Evolutionary conservation across 345 rosid species (phyloP).

Genomic region (Aquilaria sinensis): DNA sequence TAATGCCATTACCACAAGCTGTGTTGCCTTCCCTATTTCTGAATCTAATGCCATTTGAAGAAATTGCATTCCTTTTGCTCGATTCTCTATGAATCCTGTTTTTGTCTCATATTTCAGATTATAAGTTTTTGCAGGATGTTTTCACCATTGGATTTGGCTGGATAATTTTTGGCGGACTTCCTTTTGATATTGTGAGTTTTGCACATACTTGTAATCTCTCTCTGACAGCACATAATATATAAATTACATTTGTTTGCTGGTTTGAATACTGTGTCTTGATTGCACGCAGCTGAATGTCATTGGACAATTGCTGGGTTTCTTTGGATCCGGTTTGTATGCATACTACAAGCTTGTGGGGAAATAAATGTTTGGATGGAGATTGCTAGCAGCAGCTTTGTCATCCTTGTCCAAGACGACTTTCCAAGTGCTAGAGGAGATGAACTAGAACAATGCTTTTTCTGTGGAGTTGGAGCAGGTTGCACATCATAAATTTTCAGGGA

Average conservation of each 20-base stretch:
- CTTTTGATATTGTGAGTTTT: constrained; percentile 75
- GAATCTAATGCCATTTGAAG: too few species aligned
- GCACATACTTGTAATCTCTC: neutral
- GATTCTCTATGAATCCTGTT: neutral
- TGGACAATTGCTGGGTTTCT: constrained; percentile 85
- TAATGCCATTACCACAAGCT: too few species aligned
- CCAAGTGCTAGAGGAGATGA: neutral
- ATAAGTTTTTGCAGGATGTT: constrained; percentile 55
- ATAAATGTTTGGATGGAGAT: constrained; percentile 18
- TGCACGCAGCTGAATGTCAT: constrained; percentile 69
- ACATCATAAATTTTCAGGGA: neutral
- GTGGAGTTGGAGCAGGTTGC: neutral
- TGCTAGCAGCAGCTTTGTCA: neutral
- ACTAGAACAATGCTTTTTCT: neutral
- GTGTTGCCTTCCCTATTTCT: too few species aligned
- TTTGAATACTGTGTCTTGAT: constrained; percentile 5
- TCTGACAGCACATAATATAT: neutral
- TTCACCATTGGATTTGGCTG: constrained; percentile 93
- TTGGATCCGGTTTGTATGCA: constrained; percentile 92
- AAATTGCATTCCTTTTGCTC: too few species aligned
- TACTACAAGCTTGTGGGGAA: constrained; percentile 70
- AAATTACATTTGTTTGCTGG: neutral
- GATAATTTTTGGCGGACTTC: constrained; percentile 90
- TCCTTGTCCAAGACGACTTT: too few species aligned
- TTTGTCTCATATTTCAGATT: constrained; percentile 11